Percentiles rank a stretch among this genome's conserved stretches.
These are phyloP conservation scores for Macaranga tanarius DNA, from an alignment of 441 rosid species.

Conservation along the genomic window DNA sequence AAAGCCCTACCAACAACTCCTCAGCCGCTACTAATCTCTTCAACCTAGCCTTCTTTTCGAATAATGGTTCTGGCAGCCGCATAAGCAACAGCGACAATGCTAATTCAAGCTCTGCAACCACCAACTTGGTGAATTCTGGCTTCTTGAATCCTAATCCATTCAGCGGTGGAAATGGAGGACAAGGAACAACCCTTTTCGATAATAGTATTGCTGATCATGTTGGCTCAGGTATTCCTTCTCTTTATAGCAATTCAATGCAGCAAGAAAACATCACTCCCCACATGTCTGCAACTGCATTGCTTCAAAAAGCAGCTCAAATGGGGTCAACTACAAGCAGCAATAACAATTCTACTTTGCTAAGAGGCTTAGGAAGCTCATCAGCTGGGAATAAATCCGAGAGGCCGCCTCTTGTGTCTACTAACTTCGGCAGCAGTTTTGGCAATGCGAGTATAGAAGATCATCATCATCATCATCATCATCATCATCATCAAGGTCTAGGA, in stretches of 20 bases:
- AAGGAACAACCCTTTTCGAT: slow-evolving; percentile 31
- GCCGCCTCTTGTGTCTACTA: slow-evolving; percentile 21
- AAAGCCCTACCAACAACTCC: slow-evolving; percentile 25
- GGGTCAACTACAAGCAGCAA: slow-evolving; percentile 52
- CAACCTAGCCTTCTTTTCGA: slow-evolving; percentile 45
- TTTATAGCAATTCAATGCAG: slow-evolving; percentile 33
- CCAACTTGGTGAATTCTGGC: slow-evolving; percentile 32
- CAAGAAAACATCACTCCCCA: slow-evolving; percentile 37
- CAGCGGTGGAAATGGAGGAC: slow-evolving; percentile 29
- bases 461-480: slow-evolving; percentile 13
- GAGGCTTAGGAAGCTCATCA: slow-evolving; percentile 37
- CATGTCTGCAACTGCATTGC: slow-evolving; percentile 77
- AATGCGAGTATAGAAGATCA: slow-evolving; percentile 2
- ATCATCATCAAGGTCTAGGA: slow-evolving; percentile 20
- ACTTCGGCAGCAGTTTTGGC: slow-evolving; percentile 32
- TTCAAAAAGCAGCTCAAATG: slow-evolving; percentile 78
- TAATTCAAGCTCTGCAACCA: slow-evolving; percentile 13
- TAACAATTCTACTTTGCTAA: slow-evolving; percentile 31
- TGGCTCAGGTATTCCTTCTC: slow-evolving; percentile 28
- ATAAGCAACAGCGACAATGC: slow-evolving; percentile 26
- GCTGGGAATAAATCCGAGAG: slow-evolving; percentile 25
- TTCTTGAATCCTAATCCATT: slow-evolving; percentile 37
- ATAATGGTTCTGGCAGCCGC: slow-evolving; percentile 23
- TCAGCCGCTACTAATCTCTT: slow-evolving; percentile 39
- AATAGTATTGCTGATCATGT: slow-evolving; percentile 35